Evolutionary conservation across 2,329 filamentous ascomycete species (phyloP).

Genomic region (Colletotrichum coccodes): DNA sequence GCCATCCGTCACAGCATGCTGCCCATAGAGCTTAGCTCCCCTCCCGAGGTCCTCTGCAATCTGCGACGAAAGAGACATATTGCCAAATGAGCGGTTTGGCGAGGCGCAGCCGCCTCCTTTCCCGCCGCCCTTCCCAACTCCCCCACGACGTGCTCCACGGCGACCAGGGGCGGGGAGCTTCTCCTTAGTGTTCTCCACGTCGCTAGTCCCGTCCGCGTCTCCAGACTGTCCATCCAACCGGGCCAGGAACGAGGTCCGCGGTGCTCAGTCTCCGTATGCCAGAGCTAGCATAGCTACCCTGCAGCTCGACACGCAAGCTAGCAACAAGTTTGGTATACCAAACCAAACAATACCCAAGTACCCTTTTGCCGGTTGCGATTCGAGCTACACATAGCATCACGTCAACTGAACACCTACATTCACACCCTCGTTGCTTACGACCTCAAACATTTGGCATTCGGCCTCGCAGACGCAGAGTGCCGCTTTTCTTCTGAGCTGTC

Average conservation of each 20-base stretch:
- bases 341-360: neutral
- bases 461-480: neutral
- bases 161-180: conserved; percentile 15
- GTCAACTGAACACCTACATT: neutral
- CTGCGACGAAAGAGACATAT: neutral
- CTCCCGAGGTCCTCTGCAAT: neutral
- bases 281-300: neutral
- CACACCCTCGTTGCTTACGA: neutral
- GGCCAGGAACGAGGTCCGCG: conserved; percentile 4
- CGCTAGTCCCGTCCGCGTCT: neutral
- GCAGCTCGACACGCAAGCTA: neutral
- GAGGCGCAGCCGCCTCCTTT: conserved; percentile 19
- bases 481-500: neutral
- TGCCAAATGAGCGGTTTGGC: neutral
- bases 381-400: neutral
- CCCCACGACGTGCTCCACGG: conserved; percentile 4
- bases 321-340: neutral
- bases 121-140: neutral
- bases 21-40: neutral
- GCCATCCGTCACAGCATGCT: neutral
- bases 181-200: conserved; percentile 20
- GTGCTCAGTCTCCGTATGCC: neutral
- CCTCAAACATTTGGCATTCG: neutral
- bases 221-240: neutral
- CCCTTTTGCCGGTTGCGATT: neutral